Evolutionary conservation across 805 yeast genomes (phyloP).

Genomic region (Candida michaelii): DNA sequence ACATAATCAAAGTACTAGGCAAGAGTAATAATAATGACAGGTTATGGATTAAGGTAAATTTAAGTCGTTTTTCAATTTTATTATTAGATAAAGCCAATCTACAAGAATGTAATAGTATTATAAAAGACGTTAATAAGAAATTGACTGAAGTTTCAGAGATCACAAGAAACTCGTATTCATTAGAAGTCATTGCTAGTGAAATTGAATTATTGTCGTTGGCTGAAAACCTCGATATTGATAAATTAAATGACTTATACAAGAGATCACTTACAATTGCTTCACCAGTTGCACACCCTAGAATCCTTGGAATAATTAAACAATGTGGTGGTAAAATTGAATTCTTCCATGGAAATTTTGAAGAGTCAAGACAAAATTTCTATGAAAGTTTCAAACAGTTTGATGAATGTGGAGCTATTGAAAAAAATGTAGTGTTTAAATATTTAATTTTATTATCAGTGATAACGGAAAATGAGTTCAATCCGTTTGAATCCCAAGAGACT

Average conservation of each 20-base stretch:
- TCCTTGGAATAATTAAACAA: slow-evolving; percentile 72
- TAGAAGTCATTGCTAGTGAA: slow-evolving; percentile 69
- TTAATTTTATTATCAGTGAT: slow-evolving; percentile 61
- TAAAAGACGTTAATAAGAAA: slow-evolving; percentile 36
- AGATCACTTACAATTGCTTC: slow-evolving; percentile 45
- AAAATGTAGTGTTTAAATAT: slow-evolving; percentile 59
- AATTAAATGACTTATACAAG: slow-evolving; percentile 49
- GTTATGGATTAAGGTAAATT: slow-evolving; percentile 47
- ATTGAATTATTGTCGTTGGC: slow-evolving; percentile 50
- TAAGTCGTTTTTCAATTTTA: slow-evolving; percentile 43
- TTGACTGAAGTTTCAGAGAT: slow-evolving; percentile 43
- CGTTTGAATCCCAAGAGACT: slow-evolving; percentile 73
- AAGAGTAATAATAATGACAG: slow-evolving; percentile 33
- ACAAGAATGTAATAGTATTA: slow-evolving; percentile 32
- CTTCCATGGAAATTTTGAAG: slow-evolving; percentile 56
- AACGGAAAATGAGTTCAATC: slow-evolving; percentile 64
- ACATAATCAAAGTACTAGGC: slow-evolving; percentile 18
- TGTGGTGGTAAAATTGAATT: slow-evolving; percentile 72
- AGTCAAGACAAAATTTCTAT: slow-evolving; percentile 63
- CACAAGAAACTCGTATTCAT: slow-evolving; percentile 44
- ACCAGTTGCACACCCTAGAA: slow-evolving; percentile 74
- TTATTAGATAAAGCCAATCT: slow-evolving; percentile 30
- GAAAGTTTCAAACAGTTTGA: slow-evolving; percentile 45
- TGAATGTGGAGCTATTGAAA: slow-evolving; percentile 45
- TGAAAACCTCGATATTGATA: slow-evolving; percentile 29